Evolutionary conservation across 768 basidiomycete genomes (phyloP).

Genomic region (Russula foetens): DNA sequence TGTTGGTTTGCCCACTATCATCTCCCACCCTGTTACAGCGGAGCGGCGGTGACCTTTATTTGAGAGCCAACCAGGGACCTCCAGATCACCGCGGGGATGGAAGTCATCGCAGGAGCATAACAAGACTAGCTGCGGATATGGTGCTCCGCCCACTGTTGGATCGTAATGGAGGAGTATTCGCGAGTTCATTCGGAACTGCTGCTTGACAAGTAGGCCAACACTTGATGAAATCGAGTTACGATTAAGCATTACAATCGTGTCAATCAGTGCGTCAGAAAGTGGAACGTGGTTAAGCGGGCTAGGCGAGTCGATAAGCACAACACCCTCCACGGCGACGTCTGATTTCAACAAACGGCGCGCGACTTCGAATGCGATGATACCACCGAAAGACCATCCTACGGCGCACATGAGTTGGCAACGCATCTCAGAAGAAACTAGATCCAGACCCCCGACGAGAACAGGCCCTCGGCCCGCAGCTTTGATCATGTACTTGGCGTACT

Average conservation of each 20-base stretch:
- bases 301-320: constrained; percentile 63
- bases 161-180: constrained; percentile 40
- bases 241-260: constrained; percentile 33
- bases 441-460: constrained; percentile 52
- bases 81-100: constrained; percentile 25
- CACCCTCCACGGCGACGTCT: constrained; percentile 41
- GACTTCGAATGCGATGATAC: constrained; percentile 60
- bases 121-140: constrained; percentile 36
- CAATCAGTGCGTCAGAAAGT: constrained; percentile 45
- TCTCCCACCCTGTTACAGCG: constrained; percentile 41
- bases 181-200: constrained; percentile 44
- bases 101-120: constrained; percentile 48
- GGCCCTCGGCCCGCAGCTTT: constrained; percentile 29
- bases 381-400: constrained; percentile 74
- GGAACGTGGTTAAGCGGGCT: constrained; percentile 44
- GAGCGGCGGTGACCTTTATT: constrained; percentile 33
- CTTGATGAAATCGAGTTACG: constrained; percentile 25
- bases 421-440: not conserved
- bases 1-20: constrained; percentile 30
- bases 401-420: not conserved
- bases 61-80: constrained; percentile 45
- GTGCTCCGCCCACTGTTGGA: constrained; percentile 25
- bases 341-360: constrained; percentile 41
- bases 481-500: constrained; percentile 39
- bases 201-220: constrained; percentile 31